Evolutionary conservation across 2,329 filamentous ascomycete species (phyloP).

Genomic region (Grosmannia clavigera): DNA sequence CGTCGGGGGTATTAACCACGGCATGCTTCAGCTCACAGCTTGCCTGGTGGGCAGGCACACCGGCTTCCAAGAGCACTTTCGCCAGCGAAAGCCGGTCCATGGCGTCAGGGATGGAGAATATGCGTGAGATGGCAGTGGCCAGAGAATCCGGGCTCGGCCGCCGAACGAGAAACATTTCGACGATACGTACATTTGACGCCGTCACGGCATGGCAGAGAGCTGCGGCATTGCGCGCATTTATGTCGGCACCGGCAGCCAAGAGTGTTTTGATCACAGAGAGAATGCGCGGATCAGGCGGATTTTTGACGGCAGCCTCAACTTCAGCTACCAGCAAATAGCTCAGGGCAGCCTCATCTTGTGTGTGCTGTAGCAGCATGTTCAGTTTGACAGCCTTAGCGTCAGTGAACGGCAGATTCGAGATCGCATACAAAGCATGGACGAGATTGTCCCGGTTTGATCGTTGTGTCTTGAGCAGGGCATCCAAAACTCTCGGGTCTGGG

Average conservation of each 20-base stretch:
- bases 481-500: conserved; percentile 34
- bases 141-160: conserved; percentile 30
- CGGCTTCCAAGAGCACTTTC: conserved; percentile 35
- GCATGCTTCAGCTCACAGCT: conserved; percentile 40
- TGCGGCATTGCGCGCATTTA: conserved; percentile 39
- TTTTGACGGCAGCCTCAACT: conserved; percentile 31
- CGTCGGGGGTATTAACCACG: conserved; percentile 33
- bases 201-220: conserved; percentile 39
- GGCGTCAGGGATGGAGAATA: conserved; percentile 35
- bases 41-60: conserved; percentile 33
- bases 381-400: conserved; percentile 37
- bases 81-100: conserved; percentile 40
- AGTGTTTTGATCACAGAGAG: conserved; percentile 33
- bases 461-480: conserved; percentile 32
- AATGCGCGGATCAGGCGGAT: conserved; percentile 23
- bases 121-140: conserved; percentile 37
- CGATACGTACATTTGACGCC: conserved; percentile 29
- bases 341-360: conserved; percentile 29
- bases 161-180: conserved; percentile 34
- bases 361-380: conserved; percentile 30
- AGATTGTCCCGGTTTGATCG: conserved; percentile 32
- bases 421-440: conserved; percentile 26
- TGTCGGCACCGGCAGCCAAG: conserved; percentile 37
- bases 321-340: conserved; percentile 36
- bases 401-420: conserved; percentile 31